Evolutionary conservation across 352 stramenopile genomes (phyloP), one percentile per base, ranked within the genome.

Genomic region (Blastocystis sp.): DNA sequence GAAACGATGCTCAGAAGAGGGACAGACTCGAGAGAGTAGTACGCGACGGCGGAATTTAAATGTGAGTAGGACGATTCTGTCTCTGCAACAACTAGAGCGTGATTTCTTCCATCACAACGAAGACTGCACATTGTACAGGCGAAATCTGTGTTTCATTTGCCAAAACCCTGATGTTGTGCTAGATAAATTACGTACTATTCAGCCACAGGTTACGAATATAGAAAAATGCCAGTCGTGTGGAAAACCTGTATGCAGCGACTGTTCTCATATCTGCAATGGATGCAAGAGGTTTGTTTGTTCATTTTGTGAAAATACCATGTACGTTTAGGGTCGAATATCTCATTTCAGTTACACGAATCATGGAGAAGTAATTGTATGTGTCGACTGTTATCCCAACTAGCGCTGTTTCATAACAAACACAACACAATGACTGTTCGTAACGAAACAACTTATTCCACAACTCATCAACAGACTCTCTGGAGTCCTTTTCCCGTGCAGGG

Each of bases 351-450:
- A 55, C 56, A 9, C 43, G 54, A 7, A 13, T 34, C 20, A 45
- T 13, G 29, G n/a, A 43, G 73, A 84, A n/a, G 29, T 37, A n/a
- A 23, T 47, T 11, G 20, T 84, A n/a, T 84, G 73, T 66, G 66
- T 84, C 54, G 73, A 84, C 50, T 84, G 73, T 66, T 7, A 3
- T n/a, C 34, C 11, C 34, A 20, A 15, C 6, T 20, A 26, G 50
- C 45, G 95, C 91, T 82, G 94, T 95, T 55, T 92, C 90, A n/a
- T 69, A 92, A 92, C 43, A 95, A 93, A 93, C 93, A 95, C 93
- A 3, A 92, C 92, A 5, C 92, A 87, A 95, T 93, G 90, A 95
- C 93, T 55, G 93, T 94, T 69, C 95, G 90, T 69, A 95, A 91
- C 8, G 95, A 91, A 87, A 94, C 91, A 8, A 73, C 92, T 94